Evolutionary conservation across 305 asterid species (phyloP).

Genomic region (Striga hermonthica): DNA sequence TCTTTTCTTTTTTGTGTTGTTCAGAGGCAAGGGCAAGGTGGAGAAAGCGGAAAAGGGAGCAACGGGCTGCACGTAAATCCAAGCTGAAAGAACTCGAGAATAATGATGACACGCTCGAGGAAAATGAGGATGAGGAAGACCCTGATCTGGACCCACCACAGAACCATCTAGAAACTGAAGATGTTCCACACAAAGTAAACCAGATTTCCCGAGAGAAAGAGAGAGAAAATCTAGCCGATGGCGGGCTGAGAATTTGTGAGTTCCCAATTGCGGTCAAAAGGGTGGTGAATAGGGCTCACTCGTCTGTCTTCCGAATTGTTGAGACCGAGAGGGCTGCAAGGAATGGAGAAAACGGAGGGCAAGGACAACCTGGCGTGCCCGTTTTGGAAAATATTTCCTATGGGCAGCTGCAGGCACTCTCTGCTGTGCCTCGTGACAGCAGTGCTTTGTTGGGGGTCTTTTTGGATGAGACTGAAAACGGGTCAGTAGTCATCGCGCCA

Average conservation of each 20-base stretch:
- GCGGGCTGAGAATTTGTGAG: conserved; percentile 54
- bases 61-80: conserved; percentile 55
- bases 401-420: conserved; percentile 85
- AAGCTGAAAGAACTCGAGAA: conserved; percentile 60
- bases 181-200: conserved; percentile 48
- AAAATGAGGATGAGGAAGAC: conserved; percentile 75
- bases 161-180: conserved; percentile 50
- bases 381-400: conserved; percentile 79
- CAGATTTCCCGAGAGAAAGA: conserved; percentile 44
- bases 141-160: conserved; percentile 65
- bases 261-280: conserved; percentile 73
- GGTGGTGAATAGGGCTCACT: conserved; percentile 67
- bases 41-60: conserved; percentile 95
- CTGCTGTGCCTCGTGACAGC: conserved; percentile 69
- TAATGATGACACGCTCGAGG: conserved; percentile 70
- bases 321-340: conserved; percentile 65
- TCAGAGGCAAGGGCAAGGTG: conserved; percentile 78
- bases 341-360: conserved; percentile 55
- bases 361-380: conserved; percentile 41
- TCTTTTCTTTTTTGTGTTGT: conserved; percentile 3
- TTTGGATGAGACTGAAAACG: conserved; percentile 52
- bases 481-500: conserved; percentile 72
- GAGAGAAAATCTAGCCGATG: conserved; percentile 59
- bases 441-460: conserved; percentile 42
- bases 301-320: conserved; percentile 60